A percentile compares a stretch with the other conserved stretches of the same genome.
phyloP scores from a whole-genome alignment of 768 basidiomycete genomes.

The Boletus rufocinnamomeus region DNA sequence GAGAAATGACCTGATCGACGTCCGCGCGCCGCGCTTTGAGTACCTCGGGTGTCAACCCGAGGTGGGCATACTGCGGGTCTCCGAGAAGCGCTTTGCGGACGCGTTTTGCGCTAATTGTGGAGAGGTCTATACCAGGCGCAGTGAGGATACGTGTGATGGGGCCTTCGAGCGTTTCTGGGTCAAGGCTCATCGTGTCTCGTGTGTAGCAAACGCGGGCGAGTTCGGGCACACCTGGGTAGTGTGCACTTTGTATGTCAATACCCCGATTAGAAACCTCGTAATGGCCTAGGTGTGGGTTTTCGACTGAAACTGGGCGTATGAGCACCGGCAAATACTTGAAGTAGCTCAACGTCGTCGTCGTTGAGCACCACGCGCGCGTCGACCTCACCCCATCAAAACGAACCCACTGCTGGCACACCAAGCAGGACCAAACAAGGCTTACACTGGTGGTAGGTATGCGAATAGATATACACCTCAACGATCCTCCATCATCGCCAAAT shows the following conservation, averaged over 20 bases:
- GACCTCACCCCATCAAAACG: constrained; percentile 8
- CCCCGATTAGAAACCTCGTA: neutral
- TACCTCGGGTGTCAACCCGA: constrained; percentile 53
- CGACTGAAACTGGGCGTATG: neutral
- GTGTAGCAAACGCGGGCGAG: neutral
- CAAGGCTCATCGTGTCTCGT: constrained; percentile 46
- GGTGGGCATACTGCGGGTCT: constrained; percentile 36
- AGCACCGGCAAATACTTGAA: neutral
- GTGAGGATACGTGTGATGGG: constrained; percentile 69
- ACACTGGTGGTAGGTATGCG: no score
- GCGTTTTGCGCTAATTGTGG: constrained; percentile 84
- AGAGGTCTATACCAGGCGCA: constrained; percentile 74
- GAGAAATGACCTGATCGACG: constrained; percentile 68
- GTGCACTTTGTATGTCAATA: neutral
- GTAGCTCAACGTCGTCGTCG: constrained; percentile 17
- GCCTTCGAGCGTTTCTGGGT: constrained; percentile 56
- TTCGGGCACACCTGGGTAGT: neutral
- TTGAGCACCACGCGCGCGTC: constrained; percentile 2
- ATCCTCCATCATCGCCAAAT: constrained; percentile 41
- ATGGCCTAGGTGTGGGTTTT: neutral
- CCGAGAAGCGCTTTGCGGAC: constrained; percentile 76
- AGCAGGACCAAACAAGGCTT: constrained; percentile 29
- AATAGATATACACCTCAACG: constrained; percentile 4
- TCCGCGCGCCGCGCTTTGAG: constrained; percentile 67
- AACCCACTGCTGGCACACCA: constrained; percentile 13